phyloP scores from a whole-genome alignment of 441 rosid species.

The Rhodomyrtus psidioides region DNA sequence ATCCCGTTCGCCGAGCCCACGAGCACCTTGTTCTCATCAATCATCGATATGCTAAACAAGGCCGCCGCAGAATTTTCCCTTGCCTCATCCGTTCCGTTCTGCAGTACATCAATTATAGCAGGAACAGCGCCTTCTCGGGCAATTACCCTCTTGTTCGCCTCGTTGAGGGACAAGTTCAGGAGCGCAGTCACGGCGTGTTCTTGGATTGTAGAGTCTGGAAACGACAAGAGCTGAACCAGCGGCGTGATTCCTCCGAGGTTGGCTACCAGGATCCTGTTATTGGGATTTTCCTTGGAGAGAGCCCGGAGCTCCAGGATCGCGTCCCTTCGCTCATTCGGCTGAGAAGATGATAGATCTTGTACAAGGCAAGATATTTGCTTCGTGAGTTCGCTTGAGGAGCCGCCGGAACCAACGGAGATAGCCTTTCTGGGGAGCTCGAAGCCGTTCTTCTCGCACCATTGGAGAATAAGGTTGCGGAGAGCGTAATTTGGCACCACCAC shows the following conservation, averaged over 20 bases:
- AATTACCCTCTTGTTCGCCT: constrained; percentile 45
- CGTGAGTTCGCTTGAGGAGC: constrained; percentile 11
- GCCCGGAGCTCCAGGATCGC: constrained; percentile 49
- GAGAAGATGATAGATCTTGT: constrained; percentile 41
- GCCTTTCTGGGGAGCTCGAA: constrained; percentile 43
- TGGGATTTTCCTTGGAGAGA: constrained; percentile 51
- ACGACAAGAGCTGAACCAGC: constrained; percentile 35
- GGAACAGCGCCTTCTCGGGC: constrained; percentile 54
- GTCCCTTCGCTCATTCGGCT: constrained; percentile 30
- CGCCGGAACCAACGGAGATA: background rate
- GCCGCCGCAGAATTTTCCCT: constrained; percentile 67
- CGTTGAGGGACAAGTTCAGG: constrained; percentile 50
- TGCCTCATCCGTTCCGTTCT: constrained; percentile 39
- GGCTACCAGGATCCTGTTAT: constrained; percentile 45
- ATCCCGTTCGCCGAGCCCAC: constrained; percentile 40
- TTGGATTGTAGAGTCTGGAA: constrained; percentile 37
- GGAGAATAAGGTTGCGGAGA: constrained; percentile 51
- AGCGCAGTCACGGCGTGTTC: constrained; percentile 59
- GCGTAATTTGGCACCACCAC: constrained; percentile 71
- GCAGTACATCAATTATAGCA: constrained; percentile 35
- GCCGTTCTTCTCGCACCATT: constrained; percentile 73
- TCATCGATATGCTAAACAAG: constrained; percentile 48
- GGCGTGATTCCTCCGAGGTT: constrained; percentile 38
- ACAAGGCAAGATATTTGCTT: constrained; percentile 39
- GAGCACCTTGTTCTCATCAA: constrained; percentile 48